Evolutionary conservation across 805 yeast species (phyloP).

Genomic region (Yamadazyma laniorum): DNA sequence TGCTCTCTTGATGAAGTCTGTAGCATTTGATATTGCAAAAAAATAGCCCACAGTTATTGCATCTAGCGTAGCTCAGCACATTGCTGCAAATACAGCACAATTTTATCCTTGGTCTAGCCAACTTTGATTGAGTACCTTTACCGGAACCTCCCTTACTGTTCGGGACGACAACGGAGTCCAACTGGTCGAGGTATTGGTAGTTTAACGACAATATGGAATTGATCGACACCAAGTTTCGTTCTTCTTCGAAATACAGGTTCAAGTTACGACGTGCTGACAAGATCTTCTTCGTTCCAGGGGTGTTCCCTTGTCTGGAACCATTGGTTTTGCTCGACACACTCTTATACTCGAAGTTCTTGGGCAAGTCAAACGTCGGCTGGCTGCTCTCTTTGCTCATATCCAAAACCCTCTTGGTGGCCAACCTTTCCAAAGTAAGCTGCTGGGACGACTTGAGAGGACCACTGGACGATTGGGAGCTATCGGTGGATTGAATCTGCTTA

Average conservation of each 20-base stretch:
- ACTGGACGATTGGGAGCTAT: constrained; percentile 17
- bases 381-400: constrained; percentile 35
- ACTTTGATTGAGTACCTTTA: constrained; percentile 15
- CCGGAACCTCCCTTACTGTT: constrained; percentile 12
- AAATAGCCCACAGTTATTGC: constrained; percentile 39
- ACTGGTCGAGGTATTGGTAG: constrained; percentile 40
- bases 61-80: constrained; percentile 36
- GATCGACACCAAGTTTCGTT: constrained; percentile 40
- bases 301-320: constrained; percentile 34
- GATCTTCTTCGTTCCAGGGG: constrained; percentile 43
- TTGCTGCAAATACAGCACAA: constrained; percentile 44
- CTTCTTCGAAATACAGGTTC: constrained; percentile 46
- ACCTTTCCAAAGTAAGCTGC: constrained; percentile 41
- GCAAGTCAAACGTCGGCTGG: constrained; percentile 36
- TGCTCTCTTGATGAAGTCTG: constrained; percentile 39
- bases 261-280: constrained; percentile 43
- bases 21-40: constrained; percentile 42
- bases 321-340: constrained; percentile 19
- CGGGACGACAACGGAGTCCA: constrained; percentile 19
- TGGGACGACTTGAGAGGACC: constrained; percentile 42
- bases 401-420: constrained; percentile 33
- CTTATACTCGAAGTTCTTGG: constrained; percentile 39
- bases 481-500: constrained; percentile 38
- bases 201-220: constrained; percentile 41
- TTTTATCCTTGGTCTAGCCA: constrained; percentile 31